Evolutionary conservation across 2,329 filamentous ascomycete genomes (phyloP).

Genomic region (Ascochyta pisi): DNA sequence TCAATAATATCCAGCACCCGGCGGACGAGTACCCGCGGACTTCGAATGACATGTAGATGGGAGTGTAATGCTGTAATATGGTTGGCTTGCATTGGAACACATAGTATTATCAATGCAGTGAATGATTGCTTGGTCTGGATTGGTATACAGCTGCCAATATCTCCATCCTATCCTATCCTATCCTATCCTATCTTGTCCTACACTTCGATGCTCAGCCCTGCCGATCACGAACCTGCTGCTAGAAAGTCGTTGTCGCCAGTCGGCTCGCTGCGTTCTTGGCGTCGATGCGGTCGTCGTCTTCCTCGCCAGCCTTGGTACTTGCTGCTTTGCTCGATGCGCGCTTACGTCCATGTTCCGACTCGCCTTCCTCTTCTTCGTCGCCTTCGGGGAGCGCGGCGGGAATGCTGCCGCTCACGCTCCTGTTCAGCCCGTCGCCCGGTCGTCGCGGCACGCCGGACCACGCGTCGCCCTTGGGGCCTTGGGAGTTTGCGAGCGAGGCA

Average conservation of each 20-base stretch:
- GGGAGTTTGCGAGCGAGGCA: constrained; percentile 80
- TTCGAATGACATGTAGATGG: constrained; percentile 24
- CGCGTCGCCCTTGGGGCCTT: constrained; percentile 96
- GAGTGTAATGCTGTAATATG: background rate
- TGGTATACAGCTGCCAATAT: background rate
- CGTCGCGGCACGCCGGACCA: constrained; percentile 94
- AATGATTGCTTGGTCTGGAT: background rate
- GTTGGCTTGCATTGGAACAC: background rate
- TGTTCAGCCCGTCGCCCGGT: constrained; percentile 73
- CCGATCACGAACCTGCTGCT: constrained; percentile 27
- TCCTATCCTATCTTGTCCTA: too few species aligned
- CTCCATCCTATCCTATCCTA: background rate
- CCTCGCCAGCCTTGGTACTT: constrained; percentile 70
- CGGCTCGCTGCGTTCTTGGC: constrained; percentile 94
- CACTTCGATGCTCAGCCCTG: constrained; percentile 8
- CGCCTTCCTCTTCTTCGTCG: constrained; percentile 60
- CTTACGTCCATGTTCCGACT: constrained; percentile 56
- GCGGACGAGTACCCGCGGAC: constrained; percentile 32
- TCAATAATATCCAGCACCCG: constrained; percentile 77
- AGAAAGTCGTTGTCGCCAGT: constrained; percentile 94
- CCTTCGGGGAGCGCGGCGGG: constrained; percentile 66
- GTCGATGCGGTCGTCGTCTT: constrained; percentile 93
- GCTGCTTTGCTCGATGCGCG: constrained; percentile 57
- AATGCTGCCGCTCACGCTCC: constrained; percentile 77
- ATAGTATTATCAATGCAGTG: background rate